Evolutionary conservation across 2,329 filamentous ascomycete genomes (phyloP), one percentile per base, ranked within the genome.

Genomic region (Massarina eburnea): DNA sequence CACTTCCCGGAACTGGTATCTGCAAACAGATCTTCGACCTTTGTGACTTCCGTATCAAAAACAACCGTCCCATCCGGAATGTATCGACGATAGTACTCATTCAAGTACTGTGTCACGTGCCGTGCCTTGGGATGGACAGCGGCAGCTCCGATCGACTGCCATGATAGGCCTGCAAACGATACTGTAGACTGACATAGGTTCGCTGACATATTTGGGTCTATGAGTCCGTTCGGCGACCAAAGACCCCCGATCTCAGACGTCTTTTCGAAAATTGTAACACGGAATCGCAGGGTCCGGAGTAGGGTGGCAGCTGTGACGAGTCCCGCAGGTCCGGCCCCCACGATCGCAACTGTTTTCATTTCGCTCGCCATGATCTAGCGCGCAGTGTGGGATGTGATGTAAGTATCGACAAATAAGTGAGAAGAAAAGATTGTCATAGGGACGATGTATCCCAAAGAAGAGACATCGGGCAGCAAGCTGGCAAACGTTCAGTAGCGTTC

Each of bases 161-260:
- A 92, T 10, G 85, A 80, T 21, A 88, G 63, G 59, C 90, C 88
- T 1, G 68, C 66, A 49, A 73, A 73, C 14, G 53, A 52, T 56
- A 91, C 81, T 0, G 86, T 88, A 66, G 89, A 87, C 36, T 79
- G 80, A 70, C 85, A 89, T 61, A 90, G 83, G 64, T 92, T 92
- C 6, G 80, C 80, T 10, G 80, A 75, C 43, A 71, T 73, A 3
- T 66, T 49, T 1, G 67, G 61, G 77, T 88, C 86, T 12, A 68
- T 70, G 2, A 56, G 55, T 0, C 73, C 68, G 30, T 60, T 50
- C n/a, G 61, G 49, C 6, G 62, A 41, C 88, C 88, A 92, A 1
- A 91, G 76, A 0, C 88, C 88, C 4, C 88, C 88, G 17, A 91
- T 75, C 29, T 79, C 76, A 26, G 73, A 55, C 36, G 81, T 77